Evolutionary conservation across 108 stramenopile genomes (phyloP).

Genomic region (Discostella stelligeroides): DNA sequence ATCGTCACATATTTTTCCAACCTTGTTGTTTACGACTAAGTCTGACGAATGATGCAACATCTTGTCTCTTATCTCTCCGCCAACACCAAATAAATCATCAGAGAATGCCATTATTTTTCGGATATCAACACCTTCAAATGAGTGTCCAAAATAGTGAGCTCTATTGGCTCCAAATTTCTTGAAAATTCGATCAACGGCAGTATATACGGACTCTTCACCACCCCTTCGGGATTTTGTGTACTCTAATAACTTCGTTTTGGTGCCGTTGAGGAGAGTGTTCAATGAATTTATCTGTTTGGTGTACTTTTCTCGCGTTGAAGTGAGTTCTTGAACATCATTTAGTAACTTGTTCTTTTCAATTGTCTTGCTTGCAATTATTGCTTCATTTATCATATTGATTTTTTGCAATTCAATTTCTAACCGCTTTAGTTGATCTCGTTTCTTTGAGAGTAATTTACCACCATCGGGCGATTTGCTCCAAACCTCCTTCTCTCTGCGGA

Average conservation of each 20-base stretch:
- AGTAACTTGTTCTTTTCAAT: background rate
- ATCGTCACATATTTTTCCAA: background rate
- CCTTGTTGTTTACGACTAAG: background rate
- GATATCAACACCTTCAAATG: slow-evolving; percentile 5
- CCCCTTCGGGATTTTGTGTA: background rate
- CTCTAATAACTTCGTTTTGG: background rate
- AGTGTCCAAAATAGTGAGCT: no score
- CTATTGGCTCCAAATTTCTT: no score
- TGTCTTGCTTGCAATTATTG: background rate
- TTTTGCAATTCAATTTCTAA: background rate
- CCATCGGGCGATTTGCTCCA: slow-evolving; percentile 3
- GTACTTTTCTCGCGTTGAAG: background rate
- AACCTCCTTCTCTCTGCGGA: background rate
- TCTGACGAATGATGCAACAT: background rate
- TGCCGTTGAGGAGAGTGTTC: background rate
- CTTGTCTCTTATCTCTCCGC: background rate
- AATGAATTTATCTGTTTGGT: background rate
- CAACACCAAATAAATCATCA: slow-evolving; percentile 4
- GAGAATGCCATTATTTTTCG: background rate
- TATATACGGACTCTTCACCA: slow-evolving; percentile 4
- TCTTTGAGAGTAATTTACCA: background rate
- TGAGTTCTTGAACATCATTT: background rate
- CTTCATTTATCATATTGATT: background rate
- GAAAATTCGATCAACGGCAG: background rate
- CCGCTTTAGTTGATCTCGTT: background rate